Percentiles rank a stretch among this genome's conserved stretches.
phyloP scores from a whole-genome alignment of 2,329 filamentous ascomycete species.

The Sclerotinia nivalis region DNA sequence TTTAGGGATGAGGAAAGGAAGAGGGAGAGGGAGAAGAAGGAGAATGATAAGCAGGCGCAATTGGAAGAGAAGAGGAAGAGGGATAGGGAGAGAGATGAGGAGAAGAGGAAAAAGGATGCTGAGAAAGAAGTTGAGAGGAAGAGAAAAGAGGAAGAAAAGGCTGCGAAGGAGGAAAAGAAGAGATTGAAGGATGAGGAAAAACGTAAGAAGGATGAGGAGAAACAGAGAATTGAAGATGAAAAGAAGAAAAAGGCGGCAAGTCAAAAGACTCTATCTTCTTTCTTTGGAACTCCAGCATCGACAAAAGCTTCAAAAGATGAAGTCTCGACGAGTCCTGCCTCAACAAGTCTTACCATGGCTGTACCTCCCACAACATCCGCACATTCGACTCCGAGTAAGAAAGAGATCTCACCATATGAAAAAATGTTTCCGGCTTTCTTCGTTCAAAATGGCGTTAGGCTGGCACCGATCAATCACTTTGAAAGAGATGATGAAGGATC shows the following conservation, averaged over 20 bases:
- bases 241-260: slow-evolving; percentile 50
- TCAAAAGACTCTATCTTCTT: slow-evolving; percentile 44
- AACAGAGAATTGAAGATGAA: slow-evolving; percentile 49
- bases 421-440: slow-evolving; percentile 81
- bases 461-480: slow-evolving; percentile 61
- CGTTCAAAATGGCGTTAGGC: slow-evolving; percentile 67
- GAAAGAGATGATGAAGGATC: slow-evolving; percentile 59
- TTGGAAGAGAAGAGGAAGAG: slow-evolving; percentile 41
- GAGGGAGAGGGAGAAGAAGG: slow-evolving; percentile 41
- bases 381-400: slow-evolving; percentile 39
- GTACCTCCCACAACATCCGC: slow-evolving; percentile 18
- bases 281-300: slow-evolving; percentile 31
- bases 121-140: slow-evolving; percentile 36
- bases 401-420: slow-evolving; percentile 46
- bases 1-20: slow-evolving; percentile 37
- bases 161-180: slow-evolving; percentile 43
- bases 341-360: slow-evolving; percentile 28
- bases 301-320: slow-evolving; percentile 28
- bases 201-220: slow-evolving; percentile 42
- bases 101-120: slow-evolving; percentile 42
- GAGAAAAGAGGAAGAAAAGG: slow-evolving; percentile 44
- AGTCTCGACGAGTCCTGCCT: slow-evolving; percentile 35
- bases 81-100: slow-evolving; percentile 39
- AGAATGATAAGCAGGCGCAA: slow-evolving; percentile 42
- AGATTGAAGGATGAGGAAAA: slow-evolving; percentile 39